Evolutionary conservation across 2,329 filamentous ascomycete genomes (phyloP).

Genomic region (Curvularia hawaiiensis): DNA sequence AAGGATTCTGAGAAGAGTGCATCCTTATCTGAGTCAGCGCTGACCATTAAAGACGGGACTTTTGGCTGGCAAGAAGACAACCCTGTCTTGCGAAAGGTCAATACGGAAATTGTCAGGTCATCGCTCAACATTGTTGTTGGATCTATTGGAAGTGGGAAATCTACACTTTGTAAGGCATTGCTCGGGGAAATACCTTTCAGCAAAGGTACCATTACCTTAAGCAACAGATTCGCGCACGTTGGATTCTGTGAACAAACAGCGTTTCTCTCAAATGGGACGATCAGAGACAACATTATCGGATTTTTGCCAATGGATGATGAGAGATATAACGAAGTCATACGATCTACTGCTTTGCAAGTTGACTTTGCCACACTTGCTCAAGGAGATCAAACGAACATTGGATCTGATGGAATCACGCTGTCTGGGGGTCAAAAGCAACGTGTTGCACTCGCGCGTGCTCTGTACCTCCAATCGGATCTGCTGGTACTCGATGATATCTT

Average conservation of each 20-base stretch:
- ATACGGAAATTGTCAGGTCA: too few species aligned
- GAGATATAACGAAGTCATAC: constrained; percentile 22
- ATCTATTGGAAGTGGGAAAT: constrained; percentile 41
- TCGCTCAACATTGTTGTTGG: constrained; percentile 37
- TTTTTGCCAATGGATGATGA: constrained; percentile 10
- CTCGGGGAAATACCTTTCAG: constrained; percentile 42
- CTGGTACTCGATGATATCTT: constrained; percentile 57
- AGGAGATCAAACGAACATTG: neutral
- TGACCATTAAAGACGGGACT: too few species aligned
- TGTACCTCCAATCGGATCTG: constrained; percentile 26
- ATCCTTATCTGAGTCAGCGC: too few species aligned
- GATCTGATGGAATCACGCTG: neutral
- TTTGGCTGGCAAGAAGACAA: too few species aligned
- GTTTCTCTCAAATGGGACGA: constrained; percentile 22
- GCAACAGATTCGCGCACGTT: too few species aligned
- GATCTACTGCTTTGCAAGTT: neutral
- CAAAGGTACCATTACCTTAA: too few species aligned
- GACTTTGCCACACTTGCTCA: neutral
- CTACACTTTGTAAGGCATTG: constrained; percentile 41
- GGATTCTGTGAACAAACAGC: constrained; percentile 50
- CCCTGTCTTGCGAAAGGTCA: too few species aligned
- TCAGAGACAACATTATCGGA: constrained; percentile 22
- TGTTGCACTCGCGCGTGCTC: neutral
- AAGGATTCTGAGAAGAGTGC: too few species aligned
- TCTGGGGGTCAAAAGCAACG: neutral